Percentiles rank a stretch among this genome's conserved stretches.
Evolutionary conservation across 306 rosid genomes (phyloP).

Genomic region (Glycyrrhiza uralensis): DNA sequence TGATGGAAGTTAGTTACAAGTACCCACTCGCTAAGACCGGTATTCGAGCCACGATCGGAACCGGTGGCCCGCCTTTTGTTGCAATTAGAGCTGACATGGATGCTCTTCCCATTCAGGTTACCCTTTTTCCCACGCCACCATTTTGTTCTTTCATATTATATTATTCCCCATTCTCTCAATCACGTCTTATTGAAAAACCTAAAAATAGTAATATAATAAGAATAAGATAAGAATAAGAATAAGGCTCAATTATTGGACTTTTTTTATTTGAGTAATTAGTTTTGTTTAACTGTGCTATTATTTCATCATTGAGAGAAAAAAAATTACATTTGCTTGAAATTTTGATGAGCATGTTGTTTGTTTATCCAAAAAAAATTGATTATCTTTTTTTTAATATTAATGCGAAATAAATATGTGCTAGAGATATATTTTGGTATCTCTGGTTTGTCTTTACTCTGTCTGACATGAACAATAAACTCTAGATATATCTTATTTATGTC

Average conservation of each 20-base stretch:
- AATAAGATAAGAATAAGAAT: too few species aligned
- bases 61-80: constrained; percentile 88
- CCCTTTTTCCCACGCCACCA: neutral
- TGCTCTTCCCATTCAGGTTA: constrained; percentile 93
- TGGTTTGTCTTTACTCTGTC: neutral
- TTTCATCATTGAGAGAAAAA: too few species aligned
- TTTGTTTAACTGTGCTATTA: too few species aligned
- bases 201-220: neutral
- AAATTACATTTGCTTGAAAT: too few species aligned
- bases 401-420: too few species aligned
- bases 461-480: neutral
- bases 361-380: too few species aligned
- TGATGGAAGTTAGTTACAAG: constrained; percentile 63
- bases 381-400: too few species aligned
- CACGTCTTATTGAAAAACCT: neutral
- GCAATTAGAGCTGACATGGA: constrained; percentile 98
- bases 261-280: too few species aligned
- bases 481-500: neutral
- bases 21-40: constrained; percentile 79
- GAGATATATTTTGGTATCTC: accelerated
- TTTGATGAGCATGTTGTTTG: too few species aligned
- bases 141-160: too few species aligned
- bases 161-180: neutral
- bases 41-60: constrained; percentile 81
- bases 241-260: too few species aligned